phyloP scores from a whole-genome alignment of 495 filamentous ascomycete species.

The Chlorociboria aeruginascens region DNA sequence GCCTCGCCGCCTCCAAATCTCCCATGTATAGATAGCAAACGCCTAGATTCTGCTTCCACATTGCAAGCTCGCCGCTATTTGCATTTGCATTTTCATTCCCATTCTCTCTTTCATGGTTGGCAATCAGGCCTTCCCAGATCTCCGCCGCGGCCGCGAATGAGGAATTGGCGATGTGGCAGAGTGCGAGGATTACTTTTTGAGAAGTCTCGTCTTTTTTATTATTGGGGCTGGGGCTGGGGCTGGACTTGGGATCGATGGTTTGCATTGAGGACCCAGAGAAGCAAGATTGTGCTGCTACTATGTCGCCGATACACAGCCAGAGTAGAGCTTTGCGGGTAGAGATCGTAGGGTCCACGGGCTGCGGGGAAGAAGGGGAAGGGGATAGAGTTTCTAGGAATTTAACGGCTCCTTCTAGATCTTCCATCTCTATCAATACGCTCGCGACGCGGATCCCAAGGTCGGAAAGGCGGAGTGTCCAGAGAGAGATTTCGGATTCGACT shows the following conservation, averaged over 20 bases:
- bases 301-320: slow-evolving; percentile 64
- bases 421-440: slow-evolving; percentile 81
- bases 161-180: slow-evolving; percentile 71
- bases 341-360: neutral
- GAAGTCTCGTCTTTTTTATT: slow-evolving; percentile 15
- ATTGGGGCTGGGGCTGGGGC: too few species aligned
- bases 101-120: slow-evolving; percentile 22
- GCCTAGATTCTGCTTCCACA: slow-evolving; percentile 67
- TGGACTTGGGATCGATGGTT: neutral
- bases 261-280: slow-evolving; percentile 20
- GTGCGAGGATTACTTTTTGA: slow-evolving; percentile 40
- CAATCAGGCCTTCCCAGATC: slow-evolving; percentile 49
- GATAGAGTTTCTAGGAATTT: slow-evolving; percentile 45
- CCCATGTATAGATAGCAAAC: slow-evolving; percentile 76
- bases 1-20: slow-evolving; percentile 54
- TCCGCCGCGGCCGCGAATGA: slow-evolving; percentile 49
- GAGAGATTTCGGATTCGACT: slow-evolving; percentile 33
- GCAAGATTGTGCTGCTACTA: slow-evolving; percentile 48
- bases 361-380: slow-evolving; percentile 21
- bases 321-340: slow-evolving; percentile 45
- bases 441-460: slow-evolving; percentile 72
- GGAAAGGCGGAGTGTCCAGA: slow-evolving; percentile 57
- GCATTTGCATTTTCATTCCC: too few species aligned
- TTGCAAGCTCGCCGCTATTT: slow-evolving; percentile 26
- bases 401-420: slow-evolving; percentile 66